These are phyloP conservation scores for Exophiala sp. DNA, from an alignment of 2,329 filamentous ascomycete species.

Conservation along the genomic window DNA sequence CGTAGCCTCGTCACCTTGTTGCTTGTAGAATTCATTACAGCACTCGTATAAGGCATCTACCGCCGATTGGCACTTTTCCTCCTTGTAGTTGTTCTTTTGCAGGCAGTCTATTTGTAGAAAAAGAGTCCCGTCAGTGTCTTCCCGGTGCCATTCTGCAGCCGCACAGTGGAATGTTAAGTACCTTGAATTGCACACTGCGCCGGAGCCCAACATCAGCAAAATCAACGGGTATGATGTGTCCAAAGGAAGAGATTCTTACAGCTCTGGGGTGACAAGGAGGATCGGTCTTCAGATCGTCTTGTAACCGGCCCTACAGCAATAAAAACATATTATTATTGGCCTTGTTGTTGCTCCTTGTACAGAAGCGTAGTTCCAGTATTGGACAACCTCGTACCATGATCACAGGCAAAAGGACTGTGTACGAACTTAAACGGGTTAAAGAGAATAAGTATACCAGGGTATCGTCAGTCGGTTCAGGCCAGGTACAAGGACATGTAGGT, in stretches of 20 bases:
- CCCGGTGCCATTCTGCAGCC: too few relatives aligned
- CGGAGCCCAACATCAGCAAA: conserved; percentile 4
- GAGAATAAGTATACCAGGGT: too few relatives aligned
- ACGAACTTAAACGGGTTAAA: too few relatives aligned
- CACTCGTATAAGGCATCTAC: conserved; percentile 89
- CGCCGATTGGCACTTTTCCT: conserved; percentile 70
- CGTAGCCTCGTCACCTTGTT: conserved; percentile 67
- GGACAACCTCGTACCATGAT: background rate
- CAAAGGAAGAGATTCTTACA: conserved; percentile 41
- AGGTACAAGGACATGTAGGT: too few relatives aligned
- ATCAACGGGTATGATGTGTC: background rate
- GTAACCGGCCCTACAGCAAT: conserved; percentile 36
- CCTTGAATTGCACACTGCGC: conserved; percentile 82
- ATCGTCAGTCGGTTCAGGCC: too few relatives aligned
- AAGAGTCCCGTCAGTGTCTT: background rate
- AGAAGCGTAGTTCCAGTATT: too few relatives aligned
- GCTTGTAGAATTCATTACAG: conserved; percentile 80
- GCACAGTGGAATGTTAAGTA: too few relatives aligned
- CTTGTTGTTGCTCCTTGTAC: too few relatives aligned
- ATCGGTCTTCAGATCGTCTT: conserved; percentile 65
- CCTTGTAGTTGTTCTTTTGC: conserved; percentile 74
- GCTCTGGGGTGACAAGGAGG: conserved; percentile 82
- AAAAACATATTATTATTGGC: too few relatives aligned
- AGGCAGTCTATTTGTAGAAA: conserved; percentile 61
- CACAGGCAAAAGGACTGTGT: background rate